Conservation (phyloP, 2,329 filamentous ascomycete genomes). For the Clonostachys rosea region DNA sequence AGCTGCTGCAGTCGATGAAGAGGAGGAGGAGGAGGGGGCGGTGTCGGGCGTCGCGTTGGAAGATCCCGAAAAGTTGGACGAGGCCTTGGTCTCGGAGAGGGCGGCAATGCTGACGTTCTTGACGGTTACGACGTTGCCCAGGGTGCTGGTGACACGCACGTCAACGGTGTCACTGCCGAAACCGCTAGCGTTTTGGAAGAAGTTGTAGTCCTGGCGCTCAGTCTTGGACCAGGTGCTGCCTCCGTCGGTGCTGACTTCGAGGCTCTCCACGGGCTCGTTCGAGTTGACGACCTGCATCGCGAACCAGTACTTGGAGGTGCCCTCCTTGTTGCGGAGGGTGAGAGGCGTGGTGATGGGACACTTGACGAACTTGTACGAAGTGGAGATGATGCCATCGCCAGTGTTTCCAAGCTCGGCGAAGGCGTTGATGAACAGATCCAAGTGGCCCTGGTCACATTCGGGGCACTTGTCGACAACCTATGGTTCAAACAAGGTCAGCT, state of each 20-base stretch:
- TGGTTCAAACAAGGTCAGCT: background rate
- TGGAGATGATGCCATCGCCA: conserved; percentile 25
- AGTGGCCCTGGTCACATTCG: conserved; percentile 30
- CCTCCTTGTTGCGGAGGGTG: conserved; percentile 36
- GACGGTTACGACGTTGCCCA: conserved; percentile 45
- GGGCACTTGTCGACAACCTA: conserved; percentile 40
- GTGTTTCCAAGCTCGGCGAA: conserved; percentile 28
- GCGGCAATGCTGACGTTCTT: conserved; percentile 39
- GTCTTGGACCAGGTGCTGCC: conserved; percentile 56
- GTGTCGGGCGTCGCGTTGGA: no score
- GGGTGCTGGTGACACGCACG: conserved; percentile 48
- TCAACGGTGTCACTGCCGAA: conserved; percentile 50
- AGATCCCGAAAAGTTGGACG: conserved; percentile 18
- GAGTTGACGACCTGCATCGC: conserved; percentile 57
- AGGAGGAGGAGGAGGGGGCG: no score
- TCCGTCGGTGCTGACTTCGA: conserved; percentile 58
- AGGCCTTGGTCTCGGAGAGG: conserved; percentile 17
- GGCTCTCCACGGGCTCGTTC: conserved; percentile 47
- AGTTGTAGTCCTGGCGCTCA: conserved; percentile 51
- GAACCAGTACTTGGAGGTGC: conserved; percentile 34
- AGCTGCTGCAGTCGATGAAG: no score
- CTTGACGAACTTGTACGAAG: conserved; percentile 26
- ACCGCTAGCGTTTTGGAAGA: conserved; percentile 54
- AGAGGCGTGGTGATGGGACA: conserved; percentile 36
- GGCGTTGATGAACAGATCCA: conserved; percentile 38